These are phyloP conservation scores for Pistacia integerrima DNA, from an alignment of 345 rosid species.

Conservation along the genomic window DNA sequence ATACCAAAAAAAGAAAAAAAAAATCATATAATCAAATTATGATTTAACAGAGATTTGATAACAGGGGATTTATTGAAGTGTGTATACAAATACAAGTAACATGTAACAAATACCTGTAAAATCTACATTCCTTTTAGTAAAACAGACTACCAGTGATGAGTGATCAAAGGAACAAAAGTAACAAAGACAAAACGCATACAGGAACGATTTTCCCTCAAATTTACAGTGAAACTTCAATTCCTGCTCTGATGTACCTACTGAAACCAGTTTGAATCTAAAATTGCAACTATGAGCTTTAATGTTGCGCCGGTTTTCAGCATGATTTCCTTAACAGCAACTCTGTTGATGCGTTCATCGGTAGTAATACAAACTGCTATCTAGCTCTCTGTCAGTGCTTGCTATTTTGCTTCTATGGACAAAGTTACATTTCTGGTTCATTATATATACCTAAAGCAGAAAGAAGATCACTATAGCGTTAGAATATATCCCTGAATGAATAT, in stretches of 20 bases:
- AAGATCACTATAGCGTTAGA: background rate
- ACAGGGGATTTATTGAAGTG: too few species aligned
- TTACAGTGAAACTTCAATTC: background rate
- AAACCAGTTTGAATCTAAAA: background rate
- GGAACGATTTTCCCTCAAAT: background rate
- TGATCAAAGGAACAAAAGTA: background rate
- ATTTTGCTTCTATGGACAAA: background rate
- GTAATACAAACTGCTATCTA: background rate
- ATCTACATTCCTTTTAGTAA: too few species aligned
- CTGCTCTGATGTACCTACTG: background rate
- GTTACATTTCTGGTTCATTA: background rate
- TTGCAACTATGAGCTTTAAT: background rate
- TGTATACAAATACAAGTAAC: too few species aligned
- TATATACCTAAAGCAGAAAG: background rate
- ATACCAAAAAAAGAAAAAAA: too few species aligned
- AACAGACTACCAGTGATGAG: background rate
- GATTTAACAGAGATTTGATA: too few species aligned
- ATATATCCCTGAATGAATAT: background rate
- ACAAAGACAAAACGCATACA: background rate
- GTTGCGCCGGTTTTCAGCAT: background rate
- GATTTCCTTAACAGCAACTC: background rate
- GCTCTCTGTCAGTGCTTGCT: background rate
- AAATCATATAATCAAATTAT: too few species aligned
- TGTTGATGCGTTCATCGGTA: too few species aligned
- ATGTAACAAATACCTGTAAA: too few species aligned